Percentiles rank a stretch among this genome's conserved stretches.
Evolutionary conservation across 805 yeast genomes (phyloP).

Genomic region (Candida stauntonica): DNA sequence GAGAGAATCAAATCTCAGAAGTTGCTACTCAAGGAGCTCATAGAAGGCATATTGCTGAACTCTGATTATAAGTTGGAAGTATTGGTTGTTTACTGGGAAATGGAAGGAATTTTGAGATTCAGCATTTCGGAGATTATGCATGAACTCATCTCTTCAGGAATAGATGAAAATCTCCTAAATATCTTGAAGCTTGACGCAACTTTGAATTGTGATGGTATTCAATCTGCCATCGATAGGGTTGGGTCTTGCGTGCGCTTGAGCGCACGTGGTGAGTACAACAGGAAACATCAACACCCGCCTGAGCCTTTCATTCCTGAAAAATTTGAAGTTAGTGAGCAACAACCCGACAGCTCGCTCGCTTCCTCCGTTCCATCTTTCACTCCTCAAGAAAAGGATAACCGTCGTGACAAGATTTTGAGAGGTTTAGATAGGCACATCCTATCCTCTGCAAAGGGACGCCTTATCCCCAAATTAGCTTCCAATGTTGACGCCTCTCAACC

Average conservation of each 20-base stretch:
- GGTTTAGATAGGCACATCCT: constrained; percentile 11
- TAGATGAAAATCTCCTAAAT: constrained; percentile 28
- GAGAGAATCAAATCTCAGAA: constrained; percentile 30
- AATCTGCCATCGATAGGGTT: constrained; percentile 23
- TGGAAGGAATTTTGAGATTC: constrained; percentile 28
- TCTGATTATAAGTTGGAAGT: constrained; percentile 32
- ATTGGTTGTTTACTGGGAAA: constrained; percentile 37
- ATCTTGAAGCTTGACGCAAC: constrained; percentile 29
- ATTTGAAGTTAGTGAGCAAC: neutral
- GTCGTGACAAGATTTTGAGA: constrained; percentile 1
- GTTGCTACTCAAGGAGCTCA: constrained; percentile 27
- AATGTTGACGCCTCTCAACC: too few species aligned
- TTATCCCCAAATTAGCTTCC: constrained; percentile 23
- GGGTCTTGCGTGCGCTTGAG: constrained; percentile 26
- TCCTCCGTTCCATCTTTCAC: too few species aligned
- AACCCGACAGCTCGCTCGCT: neutral
- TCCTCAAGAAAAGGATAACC: too few species aligned
- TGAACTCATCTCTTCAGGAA: constrained; percentile 26
- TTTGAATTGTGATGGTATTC: constrained; percentile 23
- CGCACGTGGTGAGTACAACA: constrained; percentile 31
- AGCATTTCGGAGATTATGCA: constrained; percentile 29
- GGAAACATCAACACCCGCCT: constrained; percentile 9
- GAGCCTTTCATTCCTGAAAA: constrained; percentile 1
- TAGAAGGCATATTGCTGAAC: constrained; percentile 32
- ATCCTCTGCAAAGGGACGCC: constrained; percentile 17